Base-by-base conservation (phyloP, 164 flowering plant genomes). In the Magnolia officinalis region DNA sequence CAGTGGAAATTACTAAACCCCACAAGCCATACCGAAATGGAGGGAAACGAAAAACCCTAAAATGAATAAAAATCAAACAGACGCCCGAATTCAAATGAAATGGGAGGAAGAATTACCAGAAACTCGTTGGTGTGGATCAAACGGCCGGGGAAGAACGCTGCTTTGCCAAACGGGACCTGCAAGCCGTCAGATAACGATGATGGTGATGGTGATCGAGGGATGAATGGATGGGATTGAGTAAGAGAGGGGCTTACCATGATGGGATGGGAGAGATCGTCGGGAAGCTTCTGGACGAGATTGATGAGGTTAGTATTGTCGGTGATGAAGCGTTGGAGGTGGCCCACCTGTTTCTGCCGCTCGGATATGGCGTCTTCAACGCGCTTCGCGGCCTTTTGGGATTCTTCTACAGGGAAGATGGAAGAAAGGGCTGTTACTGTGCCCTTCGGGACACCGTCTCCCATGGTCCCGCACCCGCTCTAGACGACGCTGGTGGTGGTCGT, bases 121-220 rank as follows among this genome's bases (percentile, higher is more conserved):
- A 92, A 88, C 82, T 94, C 98, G 74, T 96, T 96, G 8, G 98
- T 92, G 81, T 96, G 98, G 66, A 92, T 83, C 83, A 96, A 78
- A 50, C 87, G 90, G 20, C 99, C 99, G 6, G 97, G 98, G 63
- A 94, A 96, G 76, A 96, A 96, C 0, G 97, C 99, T 0, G 90
- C 95, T 81, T 89, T 89, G 2, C 99, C 97, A 81, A 92, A 94
- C 1, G 99, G 99, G 61, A 93, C 97, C 98, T 92, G 71, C 59
- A 63, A 20, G 50, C 19, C 24, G 67, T 63, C 10, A 31, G 58
- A 70, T 49, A 6, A 70, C 19, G 2, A 29, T 37, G 50, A 50
- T 50, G 59, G 8, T 2, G 4, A 16, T 55, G 13, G 10, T 55
- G 50, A 69, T 26, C 10, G 65, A 66, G 18, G 19, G 31, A 66